Percentiles rank a stretch among this genome's conserved stretches.
These are phyloP conservation scores for Pseudogymnoascus sp. DNA, from an alignment of 2,329 filamentous ascomycete species.

Conservation along the genomic window DNA sequence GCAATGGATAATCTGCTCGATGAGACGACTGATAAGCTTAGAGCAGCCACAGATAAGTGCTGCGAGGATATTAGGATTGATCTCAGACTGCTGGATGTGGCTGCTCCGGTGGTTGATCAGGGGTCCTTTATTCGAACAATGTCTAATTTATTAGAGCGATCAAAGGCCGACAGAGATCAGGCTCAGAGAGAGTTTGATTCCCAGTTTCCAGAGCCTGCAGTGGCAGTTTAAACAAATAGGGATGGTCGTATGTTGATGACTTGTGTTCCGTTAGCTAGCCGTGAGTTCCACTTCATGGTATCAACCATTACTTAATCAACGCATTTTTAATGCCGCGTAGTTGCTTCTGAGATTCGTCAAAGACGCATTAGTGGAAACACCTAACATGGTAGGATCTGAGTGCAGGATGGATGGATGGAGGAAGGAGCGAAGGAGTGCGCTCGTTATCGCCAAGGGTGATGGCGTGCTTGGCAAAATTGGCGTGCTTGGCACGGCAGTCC, in stretches of 20 bases:
- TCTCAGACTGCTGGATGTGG: slow-evolving; percentile 14
- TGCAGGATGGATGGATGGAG: not conserved
- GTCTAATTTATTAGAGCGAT: slow-evolving; percentile 9
- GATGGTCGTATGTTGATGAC: not conserved
- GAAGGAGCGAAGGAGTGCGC: not conserved
- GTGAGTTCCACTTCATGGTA: not conserved
- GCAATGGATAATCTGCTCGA: not conserved
- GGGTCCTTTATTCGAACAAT: not conserved
- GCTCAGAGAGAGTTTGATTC: slow-evolving; percentile 9
- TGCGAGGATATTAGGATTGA: slow-evolving; percentile 12
- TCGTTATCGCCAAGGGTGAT: slow-evolving; percentile 4
- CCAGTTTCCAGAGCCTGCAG: not conserved
- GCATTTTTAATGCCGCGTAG: not conserved
- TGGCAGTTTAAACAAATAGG: not conserved
- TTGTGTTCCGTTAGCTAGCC: not conserved
- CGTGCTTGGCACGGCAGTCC: not conserved
- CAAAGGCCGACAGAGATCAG: slow-evolving; percentile 7
- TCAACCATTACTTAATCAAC: not conserved
- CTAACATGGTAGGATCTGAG: not conserved
- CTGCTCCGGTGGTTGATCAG: slow-evolving; percentile 5
- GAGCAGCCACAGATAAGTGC: slow-evolving; percentile 11
- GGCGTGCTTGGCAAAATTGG: not conserved
- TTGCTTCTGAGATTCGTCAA: not conserved
- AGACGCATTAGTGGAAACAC: not conserved
- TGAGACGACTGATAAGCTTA: slow-evolving; percentile 8